Evolutionary conservation across 2,329 filamentous ascomycete genomes (phyloP), one percentile per base, ranked within the genome.

Genomic region (Cryoendolithus antarcticus): DNA sequence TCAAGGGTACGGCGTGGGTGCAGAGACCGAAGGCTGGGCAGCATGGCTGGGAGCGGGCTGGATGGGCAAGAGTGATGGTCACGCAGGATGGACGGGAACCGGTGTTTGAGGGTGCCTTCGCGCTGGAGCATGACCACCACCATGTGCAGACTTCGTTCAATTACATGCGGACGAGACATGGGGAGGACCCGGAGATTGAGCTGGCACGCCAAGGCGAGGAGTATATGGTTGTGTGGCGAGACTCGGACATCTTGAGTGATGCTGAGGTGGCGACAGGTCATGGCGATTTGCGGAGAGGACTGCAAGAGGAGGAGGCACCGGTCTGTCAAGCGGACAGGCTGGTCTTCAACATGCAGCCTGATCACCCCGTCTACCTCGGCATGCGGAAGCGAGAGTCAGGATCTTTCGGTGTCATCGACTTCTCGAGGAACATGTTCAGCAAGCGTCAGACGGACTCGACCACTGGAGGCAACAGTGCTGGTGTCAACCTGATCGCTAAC

Each of bases 81-180:
- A 72, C 76, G 50, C 69, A 71, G 46, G 91, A 98, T 62, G 91
- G 91, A 2, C 61, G 67, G 32, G 57, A 73, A 10, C 91, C 91
- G 13, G 61, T 94, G 24, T 98, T 98, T 50, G 85, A 95, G 60
- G 91, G 91, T 38, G 81, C 82, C 3, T 95, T 96, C 58, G 78
- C 80, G 28, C 64, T 96, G 30, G 67, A 82, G 53, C 77, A 82
- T 40, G 77, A 94, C 55, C 77, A 88, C 50, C 86, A 98, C 61
- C 86, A 96, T 59, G 70, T 98, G 37, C 82, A 93, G 55, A 76
- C 85, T 21, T 74, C 74, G 45, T 72, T 72, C 21, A 80, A 77
- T 45, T 98, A 91, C 56, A 70, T 75, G 56, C 70, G 75, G 48
- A 86, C 84, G 34, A 80, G 75, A 54, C 75, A 85, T 44, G 59